Evolutionary conservation across 495 filamentous ascomycete species (phyloP), one percentile per base, ranked within the genome.

Genomic region (Pseudomonodictys pantanalensis): DNA sequence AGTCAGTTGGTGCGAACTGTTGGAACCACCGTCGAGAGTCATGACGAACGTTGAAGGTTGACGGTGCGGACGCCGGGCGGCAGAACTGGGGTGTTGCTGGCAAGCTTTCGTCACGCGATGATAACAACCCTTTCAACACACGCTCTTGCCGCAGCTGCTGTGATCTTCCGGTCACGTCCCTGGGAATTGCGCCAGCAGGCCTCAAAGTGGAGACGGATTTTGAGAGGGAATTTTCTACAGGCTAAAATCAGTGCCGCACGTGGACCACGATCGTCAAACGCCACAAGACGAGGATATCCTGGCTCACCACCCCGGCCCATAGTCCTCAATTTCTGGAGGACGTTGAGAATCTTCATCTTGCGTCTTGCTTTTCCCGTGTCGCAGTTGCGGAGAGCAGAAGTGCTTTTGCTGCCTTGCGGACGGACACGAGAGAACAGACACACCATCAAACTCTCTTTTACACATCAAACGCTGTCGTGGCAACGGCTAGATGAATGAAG

Each of bases 231-330:
- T n/a, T n/a, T n/a, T n/a, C n/a, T 11, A 28, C 58, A 50, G 58
- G 24, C 55, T 54, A 61, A 61, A 47, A 42, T 24, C 26, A 26
- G 28, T 22, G 10, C 35, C 43, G 58, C 58, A 61, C 58, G 58
- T 62, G 58, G 58, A 55, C 23, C 8, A 24, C 22, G 58, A 62
- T 62, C 58, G 24, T 32, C 58, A 29, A 53, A 32, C 43, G 58
- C 58, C 58, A 62, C 58, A 50, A 22, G 5, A 29, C 43, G 18
- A 25, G 51, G 52, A 29, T 41, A 8, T 52, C 58, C 52, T 49
- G 25, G n/a, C 43, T 45, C 32, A 28, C 28, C 42, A 42, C 26
- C 29, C 32, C 26, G 30, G 9, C 24, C 6, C 3, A 22, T 2
- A 46, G 24, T 7, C 17, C 25, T 26, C 5, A 46, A 46, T 3